phyloP scores from a whole-genome alignment of 2,329 filamentous ascomycete species.

The Coleophoma eucalyptorum region DNA sequence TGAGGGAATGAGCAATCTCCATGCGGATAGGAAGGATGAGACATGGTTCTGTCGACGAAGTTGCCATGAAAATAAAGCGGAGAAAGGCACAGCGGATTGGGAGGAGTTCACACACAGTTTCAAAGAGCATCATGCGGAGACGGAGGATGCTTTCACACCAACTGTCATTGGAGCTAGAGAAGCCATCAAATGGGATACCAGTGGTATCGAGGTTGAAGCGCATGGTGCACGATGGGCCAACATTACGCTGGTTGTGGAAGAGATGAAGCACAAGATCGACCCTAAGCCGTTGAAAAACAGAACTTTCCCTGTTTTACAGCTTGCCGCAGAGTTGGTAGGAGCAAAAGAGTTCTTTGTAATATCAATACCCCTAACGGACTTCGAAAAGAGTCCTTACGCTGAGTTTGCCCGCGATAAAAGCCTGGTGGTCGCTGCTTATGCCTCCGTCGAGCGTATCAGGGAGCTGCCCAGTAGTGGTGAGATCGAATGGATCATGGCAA shows the following conservation, averaged over 20 bases:
- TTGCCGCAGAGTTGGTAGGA: constrained; percentile 43
- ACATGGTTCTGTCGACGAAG: constrained; percentile 63
- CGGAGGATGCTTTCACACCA: constrained; percentile 57
- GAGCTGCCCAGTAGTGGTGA: constrained; percentile 27
- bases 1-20: constrained; percentile 21
- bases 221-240: constrained; percentile 37
- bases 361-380: constrained; percentile 48
- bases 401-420: constrained; percentile 36
- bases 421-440: constrained; percentile 56
- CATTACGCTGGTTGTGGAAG: constrained; percentile 49
- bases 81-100: constrained; percentile 54
- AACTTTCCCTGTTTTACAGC: constrained; percentile 63
- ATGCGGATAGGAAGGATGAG: constrained; percentile 37
- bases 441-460: constrained; percentile 58
- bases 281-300: constrained; percentile 57
- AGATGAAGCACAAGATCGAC: constrained; percentile 62
- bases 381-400: constrained; percentile 28
- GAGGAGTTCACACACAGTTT: constrained; percentile 59
- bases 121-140: constrained; percentile 51
- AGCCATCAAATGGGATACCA: constrained; percentile 42
- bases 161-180: constrained; percentile 41
- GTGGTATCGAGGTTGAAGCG: constrained; percentile 33
- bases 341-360: constrained; percentile 51
- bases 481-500: constrained; percentile 77
- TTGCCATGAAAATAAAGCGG: constrained; percentile 50